These are phyloP conservation scores for Tricholoma flavovirens DNA, from an alignment of 768 basidiomycete species.

Conservation along the genomic window DNA sequence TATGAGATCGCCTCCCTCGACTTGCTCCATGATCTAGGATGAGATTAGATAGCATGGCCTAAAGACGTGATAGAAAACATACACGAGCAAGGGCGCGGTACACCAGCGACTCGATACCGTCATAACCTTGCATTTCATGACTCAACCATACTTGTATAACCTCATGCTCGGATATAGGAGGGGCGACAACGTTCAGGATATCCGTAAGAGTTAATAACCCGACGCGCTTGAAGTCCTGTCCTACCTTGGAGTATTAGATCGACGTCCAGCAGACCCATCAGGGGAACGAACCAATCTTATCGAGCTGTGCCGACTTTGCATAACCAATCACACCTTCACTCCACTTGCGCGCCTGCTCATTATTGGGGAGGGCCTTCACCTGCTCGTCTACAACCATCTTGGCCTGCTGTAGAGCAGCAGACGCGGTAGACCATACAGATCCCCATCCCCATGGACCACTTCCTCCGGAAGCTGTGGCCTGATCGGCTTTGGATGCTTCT, in stretches of 20 bases:
- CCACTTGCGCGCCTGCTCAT: conserved; percentile 87
- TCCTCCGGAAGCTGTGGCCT: conserved; percentile 14
- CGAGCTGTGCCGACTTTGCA: conserved; percentile 84
- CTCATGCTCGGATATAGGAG: conserved; percentile 97
- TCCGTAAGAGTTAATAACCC: conserved; percentile 87
- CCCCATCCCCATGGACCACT: conserved; percentile 75
- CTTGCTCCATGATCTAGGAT: conserved; percentile 83
- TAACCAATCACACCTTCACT: conserved; percentile 80
- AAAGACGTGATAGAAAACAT: conserved; percentile 18
- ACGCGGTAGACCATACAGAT: conserved; percentile 83
- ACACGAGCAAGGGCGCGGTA: conserved; percentile 84
- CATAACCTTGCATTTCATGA: conserved; percentile 96
- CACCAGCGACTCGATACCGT: conserved; percentile 90
- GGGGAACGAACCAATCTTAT: conserved; percentile 68
- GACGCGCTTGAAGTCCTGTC: conserved; percentile 83
- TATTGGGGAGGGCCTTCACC: conserved; percentile 81
- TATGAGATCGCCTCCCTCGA: conserved; percentile 86
- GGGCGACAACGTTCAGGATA: conserved; percentile 93
- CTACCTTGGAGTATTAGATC: conserved; percentile 33
- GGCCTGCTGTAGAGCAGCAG: conserved; percentile 83
- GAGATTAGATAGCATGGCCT: background rate
- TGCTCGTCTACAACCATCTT: conserved; percentile 87
- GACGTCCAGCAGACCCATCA: background rate
- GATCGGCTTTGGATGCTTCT: conserved; percentile 15
- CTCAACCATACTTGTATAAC: conserved; percentile 94